Base-by-base conservation (phyloP, 2,329 filamentous ascomycete species). In the Trichothecium sympodiale region DNA sequence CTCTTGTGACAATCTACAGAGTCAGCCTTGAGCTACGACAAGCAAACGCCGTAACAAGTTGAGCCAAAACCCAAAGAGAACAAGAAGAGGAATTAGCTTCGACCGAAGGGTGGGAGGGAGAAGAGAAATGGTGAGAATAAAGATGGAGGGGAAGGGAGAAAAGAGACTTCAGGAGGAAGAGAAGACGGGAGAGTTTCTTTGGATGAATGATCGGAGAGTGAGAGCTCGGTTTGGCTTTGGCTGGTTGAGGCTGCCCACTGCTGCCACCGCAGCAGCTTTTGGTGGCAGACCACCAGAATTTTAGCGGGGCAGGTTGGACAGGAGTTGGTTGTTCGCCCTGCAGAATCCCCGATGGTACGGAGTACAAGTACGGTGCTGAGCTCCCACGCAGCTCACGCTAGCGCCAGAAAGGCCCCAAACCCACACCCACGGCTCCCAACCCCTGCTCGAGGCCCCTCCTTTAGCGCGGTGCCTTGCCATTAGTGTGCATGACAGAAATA, bases 231-330 rank as follows among this genome's bases (percentile, higher is more conserved):
- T 25, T 10, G 20, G 6, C 20, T 25, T 25, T 25, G 28, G 10
- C 13, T 10, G 20, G 25, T 20, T 15, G n/a, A 13, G 16, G 29
- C 16, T 36, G 35, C 29, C 17, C 28, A 17, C 29, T 17, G 18
- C 31, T 31, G 40, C 37, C 39, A 41, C 34, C 34, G 28, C 37
- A 41, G 45, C 40, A 39, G 40, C 35, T 18, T 37, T 34, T 39
- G n/a, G 17, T 14, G 17, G 25, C 29, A 17, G 31, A 28, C 36
- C 44, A 42, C 43, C 45, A 48, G 42, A 45, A 44, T 38, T 43
- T 40, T 40, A 45, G 48, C 46, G 49, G 44, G 38, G 33, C 38
- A 29, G 10, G 15, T 27, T 14, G 17, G 15, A 16, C 28, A 29
- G 43, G 35, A 9, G 38, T 29, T 33, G 14, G 38, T 29, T 29